Evolutionary conservation across 2,329 filamentous ascomycete genomes (phyloP).

Genomic region (Penicillium sp.): DNA sequence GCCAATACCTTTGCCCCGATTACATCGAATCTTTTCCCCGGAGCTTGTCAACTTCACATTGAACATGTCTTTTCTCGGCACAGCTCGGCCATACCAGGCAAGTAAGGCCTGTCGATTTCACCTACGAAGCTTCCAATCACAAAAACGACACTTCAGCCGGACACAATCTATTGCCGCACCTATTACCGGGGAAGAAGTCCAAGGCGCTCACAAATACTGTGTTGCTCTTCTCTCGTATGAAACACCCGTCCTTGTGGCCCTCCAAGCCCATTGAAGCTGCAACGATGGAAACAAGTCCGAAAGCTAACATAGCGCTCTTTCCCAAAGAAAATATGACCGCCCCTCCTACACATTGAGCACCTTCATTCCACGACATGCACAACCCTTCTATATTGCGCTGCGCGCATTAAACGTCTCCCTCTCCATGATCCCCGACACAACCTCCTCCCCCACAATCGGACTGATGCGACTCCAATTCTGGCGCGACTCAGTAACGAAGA

Average conservation of each 20-base stretch:
- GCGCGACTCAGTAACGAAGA: conserved; percentile 77
- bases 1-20: conserved; percentile 23
- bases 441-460: conserved; percentile 82
- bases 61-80: conserved; percentile 21
- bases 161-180: conserved; percentile 18
- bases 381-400: conserved; percentile 83
- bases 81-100: conserved; percentile 21
- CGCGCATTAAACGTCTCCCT: conserved; percentile 92
- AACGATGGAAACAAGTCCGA: neutral
- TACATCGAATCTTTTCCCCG: conserved; percentile 13
- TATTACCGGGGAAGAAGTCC: conserved; percentile 45
- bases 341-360: conserved; percentile 82
- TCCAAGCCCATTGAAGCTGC: neutral
- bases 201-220: conserved; percentile 58
- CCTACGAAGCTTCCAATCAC: conserved; percentile 9
- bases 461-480: conserved; percentile 93
- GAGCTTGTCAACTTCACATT: conserved; percentile 9
- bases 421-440: conserved; percentile 82
- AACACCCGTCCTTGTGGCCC: neutral
- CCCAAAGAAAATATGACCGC: conserved; percentile 74
- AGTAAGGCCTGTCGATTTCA: conserved; percentile 14
- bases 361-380: conserved; percentile 72
- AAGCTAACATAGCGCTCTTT: neutral
- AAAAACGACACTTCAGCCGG: conserved; percentile 24
- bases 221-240: conserved; percentile 55